These are phyloP conservation scores for Nematocida sp. DNA, from an alignment of 371 early-diverging fungal genomes.

Conservation along the genomic window DNA sequence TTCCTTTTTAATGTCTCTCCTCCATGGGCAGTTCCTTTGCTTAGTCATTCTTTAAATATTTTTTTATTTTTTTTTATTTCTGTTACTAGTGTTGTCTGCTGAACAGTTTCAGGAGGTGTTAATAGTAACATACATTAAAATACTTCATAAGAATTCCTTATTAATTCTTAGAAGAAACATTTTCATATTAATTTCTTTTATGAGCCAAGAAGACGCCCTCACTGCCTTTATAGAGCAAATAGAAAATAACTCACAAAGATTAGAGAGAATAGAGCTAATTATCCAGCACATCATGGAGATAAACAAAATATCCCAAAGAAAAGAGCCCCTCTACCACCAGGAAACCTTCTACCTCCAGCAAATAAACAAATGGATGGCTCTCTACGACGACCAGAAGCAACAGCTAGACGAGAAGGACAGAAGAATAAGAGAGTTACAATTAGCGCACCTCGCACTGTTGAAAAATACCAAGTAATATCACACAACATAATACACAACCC, in stretches of 20 bases:
- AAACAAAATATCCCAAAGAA: neutral
- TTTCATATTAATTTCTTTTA: constrained; percentile 16
- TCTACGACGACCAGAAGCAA: neutral
- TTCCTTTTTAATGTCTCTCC: constrained; percentile 14
- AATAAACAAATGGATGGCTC: constrained; percentile 37
- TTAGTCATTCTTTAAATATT: constrained; percentile 28
- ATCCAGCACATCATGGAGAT: constrained; percentile 11
- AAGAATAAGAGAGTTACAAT: no score
- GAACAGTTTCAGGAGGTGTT: constrained; percentile 29
- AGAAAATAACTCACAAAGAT: neutral
- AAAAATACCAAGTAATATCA: no score
- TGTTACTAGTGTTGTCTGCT: constrained; percentile 47
- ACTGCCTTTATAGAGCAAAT: neutral
- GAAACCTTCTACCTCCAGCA: constrained; percentile 39
- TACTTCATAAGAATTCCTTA: no score
- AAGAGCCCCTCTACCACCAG: neutral
- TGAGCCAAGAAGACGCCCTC: neutral
- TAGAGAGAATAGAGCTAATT: constrained; percentile 27
- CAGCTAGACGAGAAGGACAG: constrained; percentile 13
- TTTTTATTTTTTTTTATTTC: constrained; percentile 27
- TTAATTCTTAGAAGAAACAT: no score
- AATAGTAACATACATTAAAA: constrained; percentile 41
- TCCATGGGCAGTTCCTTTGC: constrained; percentile 38
- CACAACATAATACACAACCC: no score
- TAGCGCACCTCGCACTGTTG: no score